These are phyloP conservation scores for Umbelopsis ramanniana DNA, from an alignment of 192 early-diverging fungal species.

Conservation along the genomic window DNA sequence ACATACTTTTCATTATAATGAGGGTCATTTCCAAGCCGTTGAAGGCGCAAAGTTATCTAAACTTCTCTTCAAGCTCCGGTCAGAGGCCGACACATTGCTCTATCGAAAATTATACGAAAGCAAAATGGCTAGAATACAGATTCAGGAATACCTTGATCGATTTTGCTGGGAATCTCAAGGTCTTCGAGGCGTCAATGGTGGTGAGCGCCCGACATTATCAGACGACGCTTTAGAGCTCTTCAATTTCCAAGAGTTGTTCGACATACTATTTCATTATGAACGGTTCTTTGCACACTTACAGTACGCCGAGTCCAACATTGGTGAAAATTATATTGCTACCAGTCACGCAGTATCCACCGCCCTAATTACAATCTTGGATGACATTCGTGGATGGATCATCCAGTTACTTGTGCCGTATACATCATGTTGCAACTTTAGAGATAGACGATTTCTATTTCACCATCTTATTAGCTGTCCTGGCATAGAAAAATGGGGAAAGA, in stretches of 20 bases:
- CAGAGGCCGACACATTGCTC: background rate
- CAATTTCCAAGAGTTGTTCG: background rate
- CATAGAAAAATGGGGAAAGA: constrained; percentile 8
- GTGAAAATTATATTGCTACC: background rate
- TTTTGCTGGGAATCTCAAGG: background rate
- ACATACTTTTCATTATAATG: constrained; percentile 8
- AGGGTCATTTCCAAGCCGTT: constrained; percentile 4
- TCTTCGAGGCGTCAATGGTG: background rate
- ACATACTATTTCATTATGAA: constrained; percentile 20
- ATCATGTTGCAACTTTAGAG: background rate
- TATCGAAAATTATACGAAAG: constrained; percentile 17
- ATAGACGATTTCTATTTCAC: constrained; percentile 11
- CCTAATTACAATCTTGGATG: constrained; percentile 20
- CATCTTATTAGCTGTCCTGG: constrained; percentile 2
- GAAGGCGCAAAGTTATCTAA: constrained; percentile 13
- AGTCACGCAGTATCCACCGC: background rate
- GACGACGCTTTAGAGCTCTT: background rate
- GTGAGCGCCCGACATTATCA: background rate
- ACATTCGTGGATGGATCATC: constrained; percentile 4
- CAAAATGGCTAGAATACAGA: constrained; percentile 18
- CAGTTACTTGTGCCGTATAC: background rate
- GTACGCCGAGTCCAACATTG: background rate
- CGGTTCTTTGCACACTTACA: constrained; percentile 9
- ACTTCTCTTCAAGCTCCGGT: background rate
- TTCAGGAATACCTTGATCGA: background rate